phyloP scores from a whole-genome alignment of 352 stramenopile species.

The Phytopythium litorale region DNA sequence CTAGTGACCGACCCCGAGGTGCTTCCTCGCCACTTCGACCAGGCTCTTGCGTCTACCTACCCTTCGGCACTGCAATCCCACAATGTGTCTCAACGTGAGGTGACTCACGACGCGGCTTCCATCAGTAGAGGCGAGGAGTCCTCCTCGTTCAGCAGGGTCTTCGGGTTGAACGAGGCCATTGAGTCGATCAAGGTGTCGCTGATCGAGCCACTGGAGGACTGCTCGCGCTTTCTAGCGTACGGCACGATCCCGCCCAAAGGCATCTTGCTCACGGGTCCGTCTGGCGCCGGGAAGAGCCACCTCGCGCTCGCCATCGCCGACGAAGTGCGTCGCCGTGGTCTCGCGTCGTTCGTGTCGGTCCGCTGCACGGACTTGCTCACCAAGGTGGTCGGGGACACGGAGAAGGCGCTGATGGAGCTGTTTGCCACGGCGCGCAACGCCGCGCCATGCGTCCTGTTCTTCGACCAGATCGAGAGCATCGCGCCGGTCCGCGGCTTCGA shows the following conservation, averaged over 20 bases:
- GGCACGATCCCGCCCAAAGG: conserved; percentile 95
- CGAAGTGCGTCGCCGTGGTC: conserved; percentile 49
- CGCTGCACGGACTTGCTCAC: conserved; percentile 87
- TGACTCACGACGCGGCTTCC: conserved; percentile 25
- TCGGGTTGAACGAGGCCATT: conserved; percentile 97
- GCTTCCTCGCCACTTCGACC: conserved; percentile 48
- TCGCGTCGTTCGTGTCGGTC: conserved; percentile 86
- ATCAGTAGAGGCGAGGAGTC: conserved; percentile 12
- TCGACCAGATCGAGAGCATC: conserved; percentile 91
- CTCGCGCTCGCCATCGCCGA: conserved; percentile 72
- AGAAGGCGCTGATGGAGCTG: conserved; percentile 84
- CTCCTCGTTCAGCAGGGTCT: conserved; percentile 81
- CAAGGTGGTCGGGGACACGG: conserved; percentile 90
- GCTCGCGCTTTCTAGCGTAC: conserved; percentile 95
- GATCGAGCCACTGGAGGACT: conserved; percentile 96
- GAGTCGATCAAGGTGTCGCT: conserved; percentile 95
- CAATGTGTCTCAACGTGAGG: conserved; percentile 82
- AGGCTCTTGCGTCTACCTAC: conserved; percentile 91
- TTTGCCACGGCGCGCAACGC: conserved; percentile 84
- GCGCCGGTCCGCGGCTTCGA: conserved; percentile 86
- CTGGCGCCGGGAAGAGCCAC: conserved; percentile 98
- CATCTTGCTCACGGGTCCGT: conserved; percentile 98
- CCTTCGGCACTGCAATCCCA: conserved; percentile 96
- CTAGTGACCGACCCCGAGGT: conserved; percentile 10
- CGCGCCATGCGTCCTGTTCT: conserved; percentile 88